A percentile compares a stretch with the other conserved stretches of the same genome.
Evolutionary conservation across 202 grass and related monocot genomes (phyloP).

Genomic region (Elaeis oleifera): DNA sequence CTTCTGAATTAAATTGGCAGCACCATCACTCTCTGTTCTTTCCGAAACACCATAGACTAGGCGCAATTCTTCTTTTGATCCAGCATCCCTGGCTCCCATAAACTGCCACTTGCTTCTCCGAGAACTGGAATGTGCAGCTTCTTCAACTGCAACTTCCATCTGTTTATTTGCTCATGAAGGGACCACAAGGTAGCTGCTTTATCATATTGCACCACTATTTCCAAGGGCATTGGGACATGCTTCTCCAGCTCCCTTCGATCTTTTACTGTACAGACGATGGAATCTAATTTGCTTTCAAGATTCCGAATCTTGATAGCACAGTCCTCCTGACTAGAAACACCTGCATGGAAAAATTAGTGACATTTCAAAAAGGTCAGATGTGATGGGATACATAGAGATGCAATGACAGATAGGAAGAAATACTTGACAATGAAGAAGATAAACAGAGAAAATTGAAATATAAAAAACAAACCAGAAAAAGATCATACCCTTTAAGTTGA

Average conservation of each 20-base stretch:
- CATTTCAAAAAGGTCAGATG: background rate
- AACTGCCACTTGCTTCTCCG: constrained; percentile 98
- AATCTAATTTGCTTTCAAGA: constrained; percentile 95
- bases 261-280: constrained; percentile 83
- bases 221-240: constrained; percentile 91
- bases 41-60: constrained; percentile 99
- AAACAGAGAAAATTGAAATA: background rate
- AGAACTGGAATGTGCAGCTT: constrained; percentile 76
- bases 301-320: constrained; percentile 99
- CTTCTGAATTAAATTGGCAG: constrained; percentile 98
- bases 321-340: constrained; percentile 97
- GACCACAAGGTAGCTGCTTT: constrained; percentile 86
- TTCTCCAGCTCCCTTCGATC: constrained; percentile 94
- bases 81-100: constrained; percentile 98
- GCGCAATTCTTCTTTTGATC: constrained; percentile 82
- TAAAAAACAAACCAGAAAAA: constrained; percentile 15
- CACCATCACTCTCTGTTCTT: constrained; percentile 98
- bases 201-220: constrained; percentile 79
- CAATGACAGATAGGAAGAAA: constrained; percentile 7
- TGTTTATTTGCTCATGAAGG: constrained; percentile 83
- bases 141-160: constrained; percentile 80
- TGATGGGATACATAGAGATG: constrained; percentile 1
- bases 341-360: constrained; percentile 30
- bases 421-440: background rate
- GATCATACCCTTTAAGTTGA: constrained; percentile 89